Conservation (phyloP, 2,329 filamentous ascomycete species). For the Gaeumannomyces tritici region DNA sequence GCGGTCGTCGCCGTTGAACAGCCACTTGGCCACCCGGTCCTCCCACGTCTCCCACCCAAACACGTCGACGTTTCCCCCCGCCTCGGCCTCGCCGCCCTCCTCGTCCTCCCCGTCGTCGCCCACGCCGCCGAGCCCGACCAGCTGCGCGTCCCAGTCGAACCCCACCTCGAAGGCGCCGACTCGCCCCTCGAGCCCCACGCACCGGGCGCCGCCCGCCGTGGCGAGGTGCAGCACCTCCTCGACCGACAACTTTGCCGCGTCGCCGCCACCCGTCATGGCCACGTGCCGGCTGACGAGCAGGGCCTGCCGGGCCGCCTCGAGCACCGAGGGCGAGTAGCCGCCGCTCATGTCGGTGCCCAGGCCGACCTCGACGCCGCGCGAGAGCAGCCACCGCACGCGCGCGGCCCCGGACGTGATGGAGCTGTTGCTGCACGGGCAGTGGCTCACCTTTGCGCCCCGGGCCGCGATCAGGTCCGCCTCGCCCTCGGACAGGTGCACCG, state of each 20-base stretch:
- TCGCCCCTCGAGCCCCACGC: conserved; percentile 61
- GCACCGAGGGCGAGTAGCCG: conserved; percentile 71
- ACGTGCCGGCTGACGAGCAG: conserved; percentile 67
- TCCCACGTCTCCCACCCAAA: conserved; percentile 91
- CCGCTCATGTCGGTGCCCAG: conserved; percentile 88
- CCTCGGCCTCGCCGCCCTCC: conserved; percentile 12
- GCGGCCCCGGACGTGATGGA: conserved; percentile 73
- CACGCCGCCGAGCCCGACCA: conserved; percentile 54
- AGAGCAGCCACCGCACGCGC: conserved; percentile 63
- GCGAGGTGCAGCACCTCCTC: conserved; percentile 81
- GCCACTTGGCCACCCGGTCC: conserved; percentile 84
- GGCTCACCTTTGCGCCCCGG: conserved; percentile 58
- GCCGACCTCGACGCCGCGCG: conserved; percentile 68
- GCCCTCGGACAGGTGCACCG: conserved; percentile 59
- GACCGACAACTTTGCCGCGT: conserved; percentile 61
- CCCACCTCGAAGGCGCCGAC: conserved; percentile 79
- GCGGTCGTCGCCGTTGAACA: conserved; percentile 86
- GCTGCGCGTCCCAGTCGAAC: conserved; percentile 85
- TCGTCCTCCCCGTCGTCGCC: conserved; percentile 21
- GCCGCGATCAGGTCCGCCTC: conserved; percentile 57
- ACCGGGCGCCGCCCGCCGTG: conserved; percentile 76
- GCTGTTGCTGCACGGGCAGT: conserved; percentile 83
- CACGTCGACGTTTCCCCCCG: conserved; percentile 61
- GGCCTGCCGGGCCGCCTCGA: conserved; percentile 77
- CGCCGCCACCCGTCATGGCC: conserved; percentile 44